A percentile compares a stretch with the other conserved stretches of the same genome.
phyloP scores from a whole-genome alignment of 108 stramenopile genomes.

The Mayamaea pseudoterrestris region DNA sequence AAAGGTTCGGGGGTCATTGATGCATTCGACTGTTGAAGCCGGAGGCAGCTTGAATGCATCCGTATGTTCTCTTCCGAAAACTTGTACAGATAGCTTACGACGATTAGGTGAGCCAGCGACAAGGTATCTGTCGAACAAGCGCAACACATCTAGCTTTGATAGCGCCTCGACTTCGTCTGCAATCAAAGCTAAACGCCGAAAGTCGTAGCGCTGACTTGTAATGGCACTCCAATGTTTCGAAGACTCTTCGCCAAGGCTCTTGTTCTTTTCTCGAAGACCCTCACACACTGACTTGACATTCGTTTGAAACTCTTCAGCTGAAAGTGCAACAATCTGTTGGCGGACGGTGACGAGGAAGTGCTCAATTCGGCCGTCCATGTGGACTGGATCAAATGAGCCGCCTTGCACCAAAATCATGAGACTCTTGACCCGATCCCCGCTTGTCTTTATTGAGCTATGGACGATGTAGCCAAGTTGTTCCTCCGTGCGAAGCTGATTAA shows the following conservation, averaged over 20 bases:
- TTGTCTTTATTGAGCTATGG: conserved; percentile 42
- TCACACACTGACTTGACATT: conserved; percentile 28
- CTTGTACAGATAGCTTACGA: conserved; percentile 30
- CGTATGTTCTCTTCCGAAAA: conserved; percentile 22
- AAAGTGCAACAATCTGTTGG: conserved; percentile 18
- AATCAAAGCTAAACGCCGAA: conserved; percentile 18
- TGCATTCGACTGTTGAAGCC: no score
- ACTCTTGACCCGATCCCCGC: conserved; percentile 42
- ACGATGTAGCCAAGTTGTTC: conserved; percentile 88
- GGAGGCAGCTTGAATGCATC: no score
- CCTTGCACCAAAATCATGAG: conserved; percentile 43
- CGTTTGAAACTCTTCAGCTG: conserved; percentile 26
- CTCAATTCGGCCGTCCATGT: conserved; percentile 33
- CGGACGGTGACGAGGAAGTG: conserved; percentile 30
- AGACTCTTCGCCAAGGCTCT: conserved; percentile 44
- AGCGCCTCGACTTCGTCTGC: conserved; percentile 23
- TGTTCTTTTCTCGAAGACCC: conserved; percentile 40
- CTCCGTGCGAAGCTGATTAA: conserved; percentile 77
- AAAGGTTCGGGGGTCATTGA: no score
- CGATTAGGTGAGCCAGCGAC: conserved; percentile 19
- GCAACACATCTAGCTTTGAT: conserved; percentile 18
- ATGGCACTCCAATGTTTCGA: conserved; percentile 32
- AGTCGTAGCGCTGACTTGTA: conserved; percentile 29
- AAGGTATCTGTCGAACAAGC: conserved; percentile 37
- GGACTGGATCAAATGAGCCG: conserved; percentile 32